phyloP scores from a whole-genome alignment of 2,329 filamentous ascomycete genomes.

The Pseudogymnoascus sp. region DNA sequence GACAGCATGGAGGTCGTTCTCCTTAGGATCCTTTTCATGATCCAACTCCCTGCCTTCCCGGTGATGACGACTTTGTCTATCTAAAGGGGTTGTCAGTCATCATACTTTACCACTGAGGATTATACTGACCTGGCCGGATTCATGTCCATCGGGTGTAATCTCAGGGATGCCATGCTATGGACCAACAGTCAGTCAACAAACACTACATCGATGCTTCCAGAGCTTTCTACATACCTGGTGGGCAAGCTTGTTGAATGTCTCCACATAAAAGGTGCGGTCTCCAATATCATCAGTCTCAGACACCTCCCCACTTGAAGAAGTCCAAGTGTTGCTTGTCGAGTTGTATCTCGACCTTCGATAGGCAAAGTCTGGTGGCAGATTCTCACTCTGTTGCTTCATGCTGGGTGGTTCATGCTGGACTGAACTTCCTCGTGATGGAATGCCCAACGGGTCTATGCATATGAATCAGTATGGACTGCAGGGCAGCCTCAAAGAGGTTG shows the following conservation, averaged over 20 bases:
- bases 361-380: neutral
- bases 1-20: slow-evolving; percentile 30
- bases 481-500: too few relatives aligned
- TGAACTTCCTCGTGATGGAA: neutral
- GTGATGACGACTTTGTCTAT: slow-evolving; percentile 10
- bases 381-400: neutral
- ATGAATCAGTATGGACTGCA: neutral
- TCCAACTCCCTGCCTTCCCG: slow-evolving; percentile 31
- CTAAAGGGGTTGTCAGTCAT: neutral
- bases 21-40: slow-evolving; percentile 32
- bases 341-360: slow-evolving; percentile 17
- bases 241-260: slow-evolving; percentile 55
- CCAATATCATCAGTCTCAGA: slow-evolving; percentile 44
- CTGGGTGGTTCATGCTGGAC: neutral
- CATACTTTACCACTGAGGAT: neutral
- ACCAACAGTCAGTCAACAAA: neutral
- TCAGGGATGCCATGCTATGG: slow-evolving; percentile 44
- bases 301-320: slow-evolving; percentile 45
- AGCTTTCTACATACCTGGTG: slow-evolving; percentile 39
- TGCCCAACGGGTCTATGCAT: neutral
- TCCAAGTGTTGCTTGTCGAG: slow-evolving; percentile 49
- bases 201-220: neutral
- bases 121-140: slow-evolving; percentile 18
- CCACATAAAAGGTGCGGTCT: slow-evolving; percentile 41
- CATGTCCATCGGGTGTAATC: slow-evolving; percentile 22